Percentiles rank a stretch among this genome's conserved stretches.
These are phyloP conservation scores for Postia placenta DNA, from an alignment of 768 basidiomycete species.

Conservation along the genomic window DNA sequence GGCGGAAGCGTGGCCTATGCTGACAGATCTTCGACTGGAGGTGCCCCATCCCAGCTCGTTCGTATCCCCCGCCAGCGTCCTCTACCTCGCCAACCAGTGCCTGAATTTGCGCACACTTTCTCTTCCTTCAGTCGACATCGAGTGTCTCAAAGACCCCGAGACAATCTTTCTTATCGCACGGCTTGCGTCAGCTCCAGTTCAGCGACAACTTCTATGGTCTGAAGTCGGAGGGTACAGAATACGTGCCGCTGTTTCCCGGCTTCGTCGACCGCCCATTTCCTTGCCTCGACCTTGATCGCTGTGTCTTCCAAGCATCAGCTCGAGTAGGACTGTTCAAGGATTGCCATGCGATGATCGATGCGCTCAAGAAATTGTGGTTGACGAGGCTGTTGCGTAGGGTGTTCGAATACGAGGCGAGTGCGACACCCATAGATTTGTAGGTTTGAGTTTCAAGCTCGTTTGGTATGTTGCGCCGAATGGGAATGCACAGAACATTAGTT, in stretches of 20 bases:
- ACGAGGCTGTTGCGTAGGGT: too few relatives aligned
- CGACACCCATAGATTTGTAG: too few relatives aligned
- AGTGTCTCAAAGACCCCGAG: neutral
- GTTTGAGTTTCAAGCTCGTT: too few relatives aligned
- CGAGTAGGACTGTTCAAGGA: neutral
- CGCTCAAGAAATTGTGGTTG: neutral
- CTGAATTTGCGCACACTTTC: neutral
- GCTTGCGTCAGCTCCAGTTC: neutral
- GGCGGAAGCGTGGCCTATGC: neutral
- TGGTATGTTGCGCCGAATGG: too few relatives aligned
- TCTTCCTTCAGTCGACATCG: neutral
- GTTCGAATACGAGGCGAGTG: too few relatives aligned
- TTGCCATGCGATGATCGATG: neutral
- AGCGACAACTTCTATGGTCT: neutral
- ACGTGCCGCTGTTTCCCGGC: neutral
- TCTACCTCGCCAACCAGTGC: neutral
- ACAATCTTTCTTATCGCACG: neutral
- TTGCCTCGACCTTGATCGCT: neutral
- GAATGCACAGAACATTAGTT: too few relatives aligned
- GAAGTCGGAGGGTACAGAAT: neutral
- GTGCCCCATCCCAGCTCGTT: neutral
- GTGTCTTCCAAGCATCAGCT: neutral
- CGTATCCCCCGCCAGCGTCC: neutral
- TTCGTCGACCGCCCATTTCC: constrained; percentile 1
- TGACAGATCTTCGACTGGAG: neutral